phyloP scores from a whole-genome alignment of 495 filamentous ascomycete species.

The Massariosphaeria phaeospora region DNA sequence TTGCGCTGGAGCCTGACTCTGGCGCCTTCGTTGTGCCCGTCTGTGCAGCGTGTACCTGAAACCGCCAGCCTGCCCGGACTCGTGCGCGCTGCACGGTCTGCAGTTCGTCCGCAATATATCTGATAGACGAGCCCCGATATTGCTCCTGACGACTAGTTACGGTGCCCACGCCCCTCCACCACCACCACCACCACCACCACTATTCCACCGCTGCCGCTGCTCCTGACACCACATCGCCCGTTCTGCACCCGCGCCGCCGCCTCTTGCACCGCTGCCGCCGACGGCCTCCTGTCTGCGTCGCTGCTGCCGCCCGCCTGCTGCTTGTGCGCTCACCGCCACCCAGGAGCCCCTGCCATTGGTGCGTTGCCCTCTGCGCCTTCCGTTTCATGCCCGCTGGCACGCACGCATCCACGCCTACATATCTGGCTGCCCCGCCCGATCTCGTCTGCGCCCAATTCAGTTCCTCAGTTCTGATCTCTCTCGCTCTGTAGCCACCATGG shows the following conservation, averaged over 20 bases:
- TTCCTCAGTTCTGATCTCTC: not conserved
- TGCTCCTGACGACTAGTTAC: constrained; percentile 9
- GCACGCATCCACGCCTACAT: constrained; percentile 22
- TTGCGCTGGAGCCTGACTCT: not conserved
- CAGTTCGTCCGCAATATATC: constrained; percentile 31
- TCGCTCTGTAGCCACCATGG: constrained; percentile 21
- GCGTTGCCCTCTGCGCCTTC: constrained; percentile 15
- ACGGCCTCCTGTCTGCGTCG: not conserved
- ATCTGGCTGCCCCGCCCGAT: constrained; percentile 18
- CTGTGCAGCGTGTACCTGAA: constrained; percentile 25
- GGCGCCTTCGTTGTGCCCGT: not conserved
- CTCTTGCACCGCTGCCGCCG: not conserved
- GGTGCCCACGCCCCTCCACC: constrained; percentile 2
- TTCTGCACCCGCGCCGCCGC: not conserved
- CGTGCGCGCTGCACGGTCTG: not conserved
- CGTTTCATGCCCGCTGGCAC: constrained; percentile 28
- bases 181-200: not conserved
- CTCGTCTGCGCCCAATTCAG: not conserved
- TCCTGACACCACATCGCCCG: not conserved
- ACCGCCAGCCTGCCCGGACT: constrained; percentile 13
- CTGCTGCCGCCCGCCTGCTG: not conserved
- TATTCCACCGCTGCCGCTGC: not conserved
- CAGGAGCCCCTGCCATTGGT: constrained; percentile 13
- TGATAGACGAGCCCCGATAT: constrained; percentile 14
- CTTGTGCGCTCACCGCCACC: constrained; percentile 13